A percentile compares a stretch with the other conserved stretches of the same genome.
phyloP scores from a whole-genome alignment of 1,139 yeast species.

The Zygosaccharomyces pseudobailii region DNA sequence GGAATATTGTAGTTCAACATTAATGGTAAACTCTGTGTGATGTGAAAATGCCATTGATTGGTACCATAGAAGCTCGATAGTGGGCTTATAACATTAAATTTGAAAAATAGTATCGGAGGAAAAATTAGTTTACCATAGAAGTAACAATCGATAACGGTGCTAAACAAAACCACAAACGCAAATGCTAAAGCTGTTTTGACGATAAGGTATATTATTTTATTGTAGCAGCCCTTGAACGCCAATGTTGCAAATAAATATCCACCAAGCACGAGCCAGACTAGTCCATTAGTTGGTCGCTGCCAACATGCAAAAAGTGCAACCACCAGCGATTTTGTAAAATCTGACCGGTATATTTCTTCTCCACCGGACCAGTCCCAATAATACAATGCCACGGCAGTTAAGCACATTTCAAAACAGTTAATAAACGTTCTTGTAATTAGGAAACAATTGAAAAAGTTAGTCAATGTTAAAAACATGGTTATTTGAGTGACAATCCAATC shows the following conservation, averaged over 20 bases:
- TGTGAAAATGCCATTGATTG: slow-evolving; percentile 81
- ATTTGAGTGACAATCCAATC: slow-evolving; percentile 12
- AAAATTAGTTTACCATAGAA: slow-evolving; percentile 57
- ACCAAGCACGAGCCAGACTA: slow-evolving; percentile 70
- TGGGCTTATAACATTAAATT: slow-evolving; percentile 69
- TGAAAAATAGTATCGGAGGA: slow-evolving; percentile 65
- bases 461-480: slow-evolving; percentile 45
- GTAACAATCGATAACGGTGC: slow-evolving; percentile 47
- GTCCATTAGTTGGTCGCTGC: slow-evolving; percentile 76
- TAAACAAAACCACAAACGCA: slow-evolving; percentile 35
- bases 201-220: slow-evolving; percentile 16
- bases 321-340: slow-evolving; percentile 27
- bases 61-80: slow-evolving; percentile 81
- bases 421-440: slow-evolving; percentile 79
- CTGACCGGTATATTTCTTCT: slow-evolving; percentile 17
- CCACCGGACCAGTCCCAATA: slow-evolving; percentile 64
- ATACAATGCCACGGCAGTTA: slow-evolving; percentile 65
- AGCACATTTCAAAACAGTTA: slow-evolving; percentile 70
- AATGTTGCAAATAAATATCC: slow-evolving; percentile 31
- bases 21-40: slow-evolving; percentile 77
- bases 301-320: slow-evolving; percentile 58
- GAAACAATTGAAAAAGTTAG: slow-evolving; percentile 82
- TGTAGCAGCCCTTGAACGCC: slow-evolving; percentile 11
- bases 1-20: slow-evolving; percentile 66
- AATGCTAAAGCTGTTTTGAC: slow-evolving; percentile 28